Evolutionary conservation across 2,329 filamentous ascomycete species (phyloP), one percentile per base, ranked within the genome.

Genomic region (Setomelanomma holmii): DNA sequence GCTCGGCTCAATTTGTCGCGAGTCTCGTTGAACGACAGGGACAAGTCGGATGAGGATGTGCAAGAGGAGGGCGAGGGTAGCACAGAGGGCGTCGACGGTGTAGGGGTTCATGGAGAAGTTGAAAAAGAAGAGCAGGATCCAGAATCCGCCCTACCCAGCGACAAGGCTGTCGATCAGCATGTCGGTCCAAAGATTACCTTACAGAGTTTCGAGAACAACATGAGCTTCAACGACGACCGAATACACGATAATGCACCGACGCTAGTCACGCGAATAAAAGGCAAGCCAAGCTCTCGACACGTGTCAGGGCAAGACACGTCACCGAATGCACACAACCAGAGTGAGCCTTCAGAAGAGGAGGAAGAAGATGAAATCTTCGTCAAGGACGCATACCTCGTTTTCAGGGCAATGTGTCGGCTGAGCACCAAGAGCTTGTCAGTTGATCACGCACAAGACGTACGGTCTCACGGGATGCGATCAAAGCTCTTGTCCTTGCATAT

Each of bases 321-420:
- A 5, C 68, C 64, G n/a, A 56, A 61, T 44, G 55, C 62, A 58
- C 45, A 76, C 63, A 19, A 68, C 56, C 63, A 61, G 12, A 53
- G 56, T 24, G 86, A 89, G 49, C 78, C 81, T 19, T 71, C 83
- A 20, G 86, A 91, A 4, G 84, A 87, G 52, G 84, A 86, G 46
- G 85, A 87, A 53, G 92, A 96, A 71, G 95, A 99, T 68, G 95
- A 99, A 72, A 91, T 98, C 17, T 98, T 96, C 72, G 92, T 98
- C 65, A 90, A 95, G 64, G 95, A 99, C 77, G 93, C 95, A 8
- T 99, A 98, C 75, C 84, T 99, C 19, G 92, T 99, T 40, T 98
- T 99, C 78, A 86, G 95, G 24, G 96, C 95, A 3, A 95, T 99
- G 79, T 99, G 96, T 82, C 96, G 97, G 76, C 81, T 99, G 40